These are phyloP conservation scores for Penicillium italicum DNA, from an alignment of 2,329 filamentous ascomycete species.

Conservation along the genomic window DNA sequence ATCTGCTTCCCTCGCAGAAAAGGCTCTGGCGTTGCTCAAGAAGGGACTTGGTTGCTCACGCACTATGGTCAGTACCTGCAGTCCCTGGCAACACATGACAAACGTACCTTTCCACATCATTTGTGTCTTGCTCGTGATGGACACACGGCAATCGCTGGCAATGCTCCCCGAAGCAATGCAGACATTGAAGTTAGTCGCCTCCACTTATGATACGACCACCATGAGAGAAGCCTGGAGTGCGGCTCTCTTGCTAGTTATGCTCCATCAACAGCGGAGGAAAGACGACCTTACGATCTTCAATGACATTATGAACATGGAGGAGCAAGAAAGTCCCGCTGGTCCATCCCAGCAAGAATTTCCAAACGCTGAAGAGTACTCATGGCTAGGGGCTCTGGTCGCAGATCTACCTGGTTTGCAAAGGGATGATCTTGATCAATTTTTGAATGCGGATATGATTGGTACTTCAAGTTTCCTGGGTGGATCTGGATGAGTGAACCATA, in stretches of 20 bases:
- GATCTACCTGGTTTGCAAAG: constrained; percentile 42
- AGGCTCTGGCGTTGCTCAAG: constrained; percentile 44
- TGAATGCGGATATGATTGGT: constrained; percentile 30
- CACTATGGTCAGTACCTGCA: constrained; percentile 41
- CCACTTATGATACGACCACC: constrained; percentile 44
- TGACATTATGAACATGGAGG: constrained; percentile 32
- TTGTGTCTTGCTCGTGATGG: constrained; percentile 54
- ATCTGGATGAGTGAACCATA: not conserved
- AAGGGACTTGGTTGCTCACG: constrained; percentile 47
- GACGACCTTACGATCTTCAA: constrained; percentile 31
- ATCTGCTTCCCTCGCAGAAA: constrained; percentile 40
- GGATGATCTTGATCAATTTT: constrained; percentile 42
- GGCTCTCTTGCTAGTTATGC: constrained; percentile 49
- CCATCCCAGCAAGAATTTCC: constrained; percentile 12
- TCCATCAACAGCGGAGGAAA: constrained; percentile 49
- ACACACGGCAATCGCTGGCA: constrained; percentile 47
- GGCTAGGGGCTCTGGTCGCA: constrained; percentile 42
- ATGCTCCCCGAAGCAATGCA: constrained; percentile 51
- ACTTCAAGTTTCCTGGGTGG: constrained; percentile 6
- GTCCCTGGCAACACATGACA: constrained; percentile 57
- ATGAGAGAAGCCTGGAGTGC: constrained; percentile 53
- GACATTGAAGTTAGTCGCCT: constrained; percentile 41
- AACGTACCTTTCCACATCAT: constrained; percentile 59
- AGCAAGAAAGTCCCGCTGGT: constrained; percentile 3
- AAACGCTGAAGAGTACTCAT: constrained; percentile 33